phyloP scores from a whole-genome alignment of 345 rosid genomes.

The Ceriops zippeliana region DNA sequence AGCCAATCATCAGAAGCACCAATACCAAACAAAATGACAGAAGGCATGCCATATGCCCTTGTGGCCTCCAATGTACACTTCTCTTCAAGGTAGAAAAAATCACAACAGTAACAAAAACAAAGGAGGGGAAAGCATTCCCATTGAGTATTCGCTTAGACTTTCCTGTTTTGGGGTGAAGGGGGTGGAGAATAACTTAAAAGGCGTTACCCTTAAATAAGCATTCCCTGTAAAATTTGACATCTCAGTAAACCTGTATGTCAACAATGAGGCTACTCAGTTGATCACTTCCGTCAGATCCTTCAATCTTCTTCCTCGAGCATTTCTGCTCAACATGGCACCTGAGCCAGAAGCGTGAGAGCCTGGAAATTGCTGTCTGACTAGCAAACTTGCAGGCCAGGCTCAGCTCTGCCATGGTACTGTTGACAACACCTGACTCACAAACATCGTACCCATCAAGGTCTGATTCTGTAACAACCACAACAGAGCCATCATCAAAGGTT shows the following conservation, averaged over 20 bases:
- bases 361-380: conserved; percentile 56
- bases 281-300: conserved; percentile 28
- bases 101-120: background rate
- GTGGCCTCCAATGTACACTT: background rate
- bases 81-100: background rate
- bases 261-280: conserved; percentile 63
- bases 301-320: conserved; percentile 34
- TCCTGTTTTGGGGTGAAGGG: background rate
- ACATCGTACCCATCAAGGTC: conserved; percentile 77
- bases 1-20: background rate
- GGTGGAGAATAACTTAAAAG: background rate
- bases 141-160: background rate
- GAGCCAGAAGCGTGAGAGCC: conserved; percentile 75
- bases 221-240: conserved; percentile 3
- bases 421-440: conserved; percentile 25
- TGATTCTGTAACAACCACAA: conserved; percentile 74
- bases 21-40: background rate
- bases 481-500: conserved; percentile 73
- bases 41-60: background rate
- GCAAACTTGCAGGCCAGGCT: conserved; percentile 66
- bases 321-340: conserved; percentile 32
- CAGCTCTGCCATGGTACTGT: conserved; percentile 55
- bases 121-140: background rate
- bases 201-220: background rate
- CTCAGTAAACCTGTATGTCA: conserved; percentile 76